phyloP scores from a whole-genome alignment of 2,329 filamentous ascomycete species.

The Fonsecaea multimorphosa region DNA sequence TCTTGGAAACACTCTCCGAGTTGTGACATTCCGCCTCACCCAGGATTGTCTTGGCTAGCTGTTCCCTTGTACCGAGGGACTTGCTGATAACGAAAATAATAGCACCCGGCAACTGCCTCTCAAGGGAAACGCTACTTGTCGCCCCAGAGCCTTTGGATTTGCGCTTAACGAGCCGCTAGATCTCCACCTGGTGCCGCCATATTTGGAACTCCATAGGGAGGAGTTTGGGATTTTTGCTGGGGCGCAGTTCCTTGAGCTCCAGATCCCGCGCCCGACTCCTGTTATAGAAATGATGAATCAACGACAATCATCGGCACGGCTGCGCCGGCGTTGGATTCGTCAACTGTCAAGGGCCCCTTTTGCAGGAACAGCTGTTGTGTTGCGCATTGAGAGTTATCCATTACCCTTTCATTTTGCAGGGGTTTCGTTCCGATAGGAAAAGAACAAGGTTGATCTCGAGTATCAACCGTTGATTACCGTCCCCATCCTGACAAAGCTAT shows the following conservation, averaged over 20 bases:
- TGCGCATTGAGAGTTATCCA: neutral
- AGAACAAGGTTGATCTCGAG: neutral
- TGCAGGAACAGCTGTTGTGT: neutral
- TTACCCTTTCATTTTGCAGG: neutral
- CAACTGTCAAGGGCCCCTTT: neutral
- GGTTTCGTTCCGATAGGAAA: neutral
- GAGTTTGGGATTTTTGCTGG: conserved; percentile 3
- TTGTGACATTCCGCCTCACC: neutral
- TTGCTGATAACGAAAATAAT: conserved; percentile 4
- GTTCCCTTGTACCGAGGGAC: neutral
- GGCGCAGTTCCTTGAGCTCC: neutral
- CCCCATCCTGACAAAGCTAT: neutral
- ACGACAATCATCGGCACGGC: neutral
- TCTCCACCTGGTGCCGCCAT: conserved; percentile 1
- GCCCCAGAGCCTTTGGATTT: neutral
- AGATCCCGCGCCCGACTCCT: neutral
- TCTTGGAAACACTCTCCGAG: neutral
- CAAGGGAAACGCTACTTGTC: neutral
- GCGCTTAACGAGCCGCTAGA: neutral
- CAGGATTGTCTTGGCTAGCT: neutral
- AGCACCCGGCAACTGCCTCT: neutral
- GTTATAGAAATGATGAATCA: neutral
- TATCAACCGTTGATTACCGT: neutral
- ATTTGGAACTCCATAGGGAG: conserved; percentile 9
- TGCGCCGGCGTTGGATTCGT: neutral